Evolutionary conservation across 768 basidiomycete genomes (phyloP), one percentile per base, ranked within the genome.

Genomic region (Boletus reticuloceps): DNA sequence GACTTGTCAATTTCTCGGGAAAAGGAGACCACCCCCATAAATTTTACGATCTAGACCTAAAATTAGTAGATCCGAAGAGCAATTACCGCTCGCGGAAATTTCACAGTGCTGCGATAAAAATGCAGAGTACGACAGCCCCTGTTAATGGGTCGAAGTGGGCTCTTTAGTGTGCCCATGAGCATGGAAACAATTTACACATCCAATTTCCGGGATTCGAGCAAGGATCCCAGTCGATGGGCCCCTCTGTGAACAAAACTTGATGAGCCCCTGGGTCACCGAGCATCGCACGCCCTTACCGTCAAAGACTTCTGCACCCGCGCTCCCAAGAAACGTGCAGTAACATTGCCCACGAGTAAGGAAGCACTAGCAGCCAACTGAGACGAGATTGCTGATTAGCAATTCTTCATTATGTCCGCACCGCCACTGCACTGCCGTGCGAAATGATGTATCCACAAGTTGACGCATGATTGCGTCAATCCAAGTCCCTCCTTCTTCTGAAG

Each of bases 71-170:
- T 56, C 55, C 51, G 55, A 55, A 55, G 53, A 42, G 48, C 61
- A 68, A 68, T 68, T 64, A 65, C 70, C 64, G 65, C 59, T 56
- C 51, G 41, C 62, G 64, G 66, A 62, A 58, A 66, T 71, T 61
- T 66, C 56, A 58, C 59, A 32, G 41, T 58, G 57, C 66, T 65
- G 63, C 65, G 61, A 65, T 59, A 61, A 61, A 55, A 69, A 58
- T 32, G 59, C 50, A 54, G 61, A 49, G 44, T 45, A 59, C 31
- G 56, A 59, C 54, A 56, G 39, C 50, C 58, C 22, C 40, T 50
- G 51, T 46, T 55, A 39, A 57, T 56, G 40, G 44, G 36, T 36
- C 38, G 53, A 40, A 27, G 50, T 54, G 54, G 58, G 49, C 42
- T 29, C 34, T 48, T 38, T 4, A 29, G 22, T 49, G 20, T 27